phyloP scores from a whole-genome alignment of 768 basidiomycete genomes.

The Crepidotus variabilis region DNA sequence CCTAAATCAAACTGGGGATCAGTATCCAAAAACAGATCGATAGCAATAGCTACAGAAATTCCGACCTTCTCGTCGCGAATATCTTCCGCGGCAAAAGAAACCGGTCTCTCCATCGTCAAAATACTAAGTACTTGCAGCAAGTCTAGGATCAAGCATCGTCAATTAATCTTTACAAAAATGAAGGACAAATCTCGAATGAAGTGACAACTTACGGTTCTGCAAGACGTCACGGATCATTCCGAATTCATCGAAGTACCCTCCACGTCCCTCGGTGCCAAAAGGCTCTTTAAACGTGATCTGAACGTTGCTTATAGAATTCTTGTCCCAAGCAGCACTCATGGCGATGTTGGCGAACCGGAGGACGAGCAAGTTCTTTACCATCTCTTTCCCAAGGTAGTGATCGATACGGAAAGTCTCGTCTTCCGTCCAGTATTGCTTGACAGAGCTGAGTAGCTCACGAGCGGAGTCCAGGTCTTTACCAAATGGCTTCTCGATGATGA shows the following conservation, averaged over 20 bases:
- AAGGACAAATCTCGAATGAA: constrained; percentile 8
- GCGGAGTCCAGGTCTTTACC: constrained; percentile 91
- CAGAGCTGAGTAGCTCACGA: constrained; percentile 66
- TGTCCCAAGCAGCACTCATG: constrained; percentile 88
- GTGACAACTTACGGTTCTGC: constrained; percentile 84
- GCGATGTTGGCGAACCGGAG: constrained; percentile 94
- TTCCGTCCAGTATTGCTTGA: constrained; percentile 90
- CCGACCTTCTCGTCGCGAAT: constrained; percentile 96
- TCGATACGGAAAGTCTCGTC: constrained; percentile 99
- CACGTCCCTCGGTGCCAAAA: constrained; percentile 98
- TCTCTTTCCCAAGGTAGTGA: constrained; percentile 99
- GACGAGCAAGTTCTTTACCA: constrained; percentile 98
- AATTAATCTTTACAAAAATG: constrained; percentile 1
- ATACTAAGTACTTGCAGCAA: constrained; percentile 92
- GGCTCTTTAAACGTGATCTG: constrained; percentile 99
- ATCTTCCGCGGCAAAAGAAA: constrained; percentile 95
- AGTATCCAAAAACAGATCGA: constrained; percentile 3
- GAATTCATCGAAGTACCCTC: constrained; percentile 99
- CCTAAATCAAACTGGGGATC: constrained; percentile 41
- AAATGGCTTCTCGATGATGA: constrained; percentile 99
- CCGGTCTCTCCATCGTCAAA: constrained; percentile 96
- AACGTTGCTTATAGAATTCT: constrained; percentile 92
- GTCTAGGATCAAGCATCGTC: constrained; percentile 45
- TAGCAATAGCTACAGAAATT: constrained; percentile 1
- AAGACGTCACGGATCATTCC: constrained; percentile 97